These are phyloP conservation scores for Boletales sp. DNA, from an alignment of 768 basidiomycete genomes.

Conservation along the genomic window DNA sequence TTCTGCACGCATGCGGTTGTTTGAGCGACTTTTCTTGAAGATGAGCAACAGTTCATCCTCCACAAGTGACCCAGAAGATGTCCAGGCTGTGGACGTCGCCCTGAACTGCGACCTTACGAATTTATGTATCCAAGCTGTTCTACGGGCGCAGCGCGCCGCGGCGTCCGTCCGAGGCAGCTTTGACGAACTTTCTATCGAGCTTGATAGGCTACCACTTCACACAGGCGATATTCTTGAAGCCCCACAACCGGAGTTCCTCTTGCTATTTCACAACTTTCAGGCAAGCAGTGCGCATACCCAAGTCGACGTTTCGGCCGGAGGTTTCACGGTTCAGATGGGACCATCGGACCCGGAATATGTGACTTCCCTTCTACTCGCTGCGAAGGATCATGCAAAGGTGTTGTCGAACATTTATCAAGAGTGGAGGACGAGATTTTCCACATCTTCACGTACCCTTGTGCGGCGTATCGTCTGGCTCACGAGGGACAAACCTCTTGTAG, in stretches of 20 bases:
- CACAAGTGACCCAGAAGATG: not conserved
- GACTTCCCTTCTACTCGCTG: slow-evolving; percentile 9
- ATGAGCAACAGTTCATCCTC: not conserved
- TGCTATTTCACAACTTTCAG: slow-evolving; percentile 19
- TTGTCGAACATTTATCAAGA: slow-evolving; percentile 23
- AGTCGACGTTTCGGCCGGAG: slow-evolving; percentile 18
- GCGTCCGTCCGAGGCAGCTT: slow-evolving; percentile 6
- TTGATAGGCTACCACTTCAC: slow-evolving; percentile 7
- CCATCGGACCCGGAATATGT: slow-evolving; percentile 31
- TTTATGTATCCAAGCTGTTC: slow-evolving; percentile 12
- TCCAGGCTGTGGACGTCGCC: slow-evolving; percentile 14
- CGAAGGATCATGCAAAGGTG: slow-evolving; percentile 8
- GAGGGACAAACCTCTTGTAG: slow-evolving; percentile 49
- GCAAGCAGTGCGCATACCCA: slow-evolving; percentile 9
- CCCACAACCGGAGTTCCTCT: slow-evolving; percentile 17
- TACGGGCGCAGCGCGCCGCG: not conserved
- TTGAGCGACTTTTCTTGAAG: slow-evolving; percentile 42
- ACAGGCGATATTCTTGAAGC: not conserved
- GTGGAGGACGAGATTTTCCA: slow-evolving; percentile 28
- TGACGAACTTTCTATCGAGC: slow-evolving; percentile 14
- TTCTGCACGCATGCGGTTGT: slow-evolving; percentile 36
- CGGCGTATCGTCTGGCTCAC: slow-evolving; percentile 49
- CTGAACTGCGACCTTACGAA: slow-evolving; percentile 15
- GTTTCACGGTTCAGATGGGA: slow-evolving; percentile 23
- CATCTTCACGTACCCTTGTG: slow-evolving; percentile 39